Evolutionary conservation across 2,329 filamentous ascomycete species (phyloP).

Genomic region (Knufia fluminis): DNA sequence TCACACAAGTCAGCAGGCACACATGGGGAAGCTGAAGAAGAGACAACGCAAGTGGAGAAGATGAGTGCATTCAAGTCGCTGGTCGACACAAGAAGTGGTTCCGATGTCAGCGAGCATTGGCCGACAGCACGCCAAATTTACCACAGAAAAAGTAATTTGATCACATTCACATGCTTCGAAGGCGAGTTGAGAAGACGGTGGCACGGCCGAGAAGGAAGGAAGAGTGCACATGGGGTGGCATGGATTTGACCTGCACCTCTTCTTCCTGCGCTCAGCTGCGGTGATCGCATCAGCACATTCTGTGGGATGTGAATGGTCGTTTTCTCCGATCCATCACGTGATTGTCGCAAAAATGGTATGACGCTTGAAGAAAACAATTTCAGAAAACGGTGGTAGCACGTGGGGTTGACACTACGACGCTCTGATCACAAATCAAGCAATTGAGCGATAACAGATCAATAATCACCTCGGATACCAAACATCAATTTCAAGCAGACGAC

Average conservation of each 20-base stretch:
- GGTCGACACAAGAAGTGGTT: background rate
- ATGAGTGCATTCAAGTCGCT: background rate
- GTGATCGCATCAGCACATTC: background rate
- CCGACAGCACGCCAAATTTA: background rate
- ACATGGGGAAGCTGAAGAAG: background rate
- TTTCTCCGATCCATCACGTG: background rate
- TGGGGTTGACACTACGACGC: too few species aligned
- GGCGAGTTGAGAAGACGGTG: background rate
- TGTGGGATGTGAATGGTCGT: background rate
- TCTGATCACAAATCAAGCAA: background rate
- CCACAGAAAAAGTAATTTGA: background rate
- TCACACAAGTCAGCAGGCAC: background rate
- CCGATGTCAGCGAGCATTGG: background rate
- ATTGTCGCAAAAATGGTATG: background rate
- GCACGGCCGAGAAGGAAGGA: background rate
- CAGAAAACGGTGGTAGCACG: too few species aligned
- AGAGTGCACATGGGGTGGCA: background rate
- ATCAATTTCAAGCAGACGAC: background rate
- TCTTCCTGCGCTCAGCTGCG: background rate
- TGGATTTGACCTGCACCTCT: background rate
- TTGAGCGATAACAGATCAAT: too few species aligned
- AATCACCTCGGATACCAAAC: too few species aligned
- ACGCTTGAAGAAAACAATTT: background rate
- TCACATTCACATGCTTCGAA: background rate
- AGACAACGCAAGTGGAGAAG: background rate